A percentile compares a stretch with the other conserved stretches of the same genome.
These are phyloP conservation scores for Prunella vulgaris DNA, from an alignment of 257 asterid species.

Conservation along the genomic window DNA sequence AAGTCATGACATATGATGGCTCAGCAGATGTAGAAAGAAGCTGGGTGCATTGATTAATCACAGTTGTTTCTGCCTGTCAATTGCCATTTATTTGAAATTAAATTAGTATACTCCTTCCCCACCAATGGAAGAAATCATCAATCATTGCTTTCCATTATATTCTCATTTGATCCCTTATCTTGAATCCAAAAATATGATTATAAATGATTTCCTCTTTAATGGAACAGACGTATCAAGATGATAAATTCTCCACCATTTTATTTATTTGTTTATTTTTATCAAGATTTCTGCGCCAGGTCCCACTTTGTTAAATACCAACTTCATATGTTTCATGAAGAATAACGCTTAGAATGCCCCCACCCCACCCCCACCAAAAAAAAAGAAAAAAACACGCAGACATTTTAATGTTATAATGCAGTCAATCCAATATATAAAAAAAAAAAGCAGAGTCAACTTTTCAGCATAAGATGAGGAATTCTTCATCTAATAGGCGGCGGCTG, in stretches of 20 bases:
- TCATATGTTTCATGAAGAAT: background rate
- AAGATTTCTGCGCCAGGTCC: background rate
- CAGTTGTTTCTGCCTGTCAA: slow-evolving; percentile 89
- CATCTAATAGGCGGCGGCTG: background rate
- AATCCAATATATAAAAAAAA: background rate
- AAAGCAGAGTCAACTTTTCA: background rate
- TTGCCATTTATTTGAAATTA: slow-evolving; percentile 8
- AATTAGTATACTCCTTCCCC: background rate
- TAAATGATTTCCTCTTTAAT: background rate
- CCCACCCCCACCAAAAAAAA: no score
- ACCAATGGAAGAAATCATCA: background rate
- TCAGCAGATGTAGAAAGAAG: slow-evolving; percentile 91
- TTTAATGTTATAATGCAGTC: no score
- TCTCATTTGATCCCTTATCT: background rate
- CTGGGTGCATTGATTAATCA: slow-evolving; percentile 83
- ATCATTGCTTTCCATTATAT: background rate
- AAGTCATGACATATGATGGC: slow-evolving; percentile 74
- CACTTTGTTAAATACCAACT: background rate
- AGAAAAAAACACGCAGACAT: no score
- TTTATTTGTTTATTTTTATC: background rate
- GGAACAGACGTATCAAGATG: background rate
- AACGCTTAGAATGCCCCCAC: background rate
- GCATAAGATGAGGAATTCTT: slow-evolving; percentile 1
- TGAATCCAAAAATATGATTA: background rate
- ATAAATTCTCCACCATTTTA: background rate